These are phyloP conservation scores for Exutisphaerella laricina DNA, from an alignment of 2,329 filamentous ascomycete species.

Conservation along the genomic window DNA sequence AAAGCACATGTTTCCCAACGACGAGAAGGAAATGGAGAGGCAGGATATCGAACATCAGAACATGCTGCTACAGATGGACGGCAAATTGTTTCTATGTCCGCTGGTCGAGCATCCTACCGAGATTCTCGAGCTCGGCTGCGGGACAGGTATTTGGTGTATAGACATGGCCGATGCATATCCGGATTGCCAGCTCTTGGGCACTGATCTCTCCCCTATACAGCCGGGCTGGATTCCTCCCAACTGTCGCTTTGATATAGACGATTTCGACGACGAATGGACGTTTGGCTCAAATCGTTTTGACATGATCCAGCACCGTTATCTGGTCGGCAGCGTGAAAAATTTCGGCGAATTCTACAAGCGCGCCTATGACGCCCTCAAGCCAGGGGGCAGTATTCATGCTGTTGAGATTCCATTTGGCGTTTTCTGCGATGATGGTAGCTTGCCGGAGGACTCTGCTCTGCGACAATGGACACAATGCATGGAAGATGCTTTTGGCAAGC, in stretches of 20 bases:
- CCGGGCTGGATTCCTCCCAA: slow-evolving; percentile 25
- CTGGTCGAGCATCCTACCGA: slow-evolving; percentile 34
- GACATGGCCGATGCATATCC: slow-evolving; percentile 35
- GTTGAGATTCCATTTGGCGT: slow-evolving; percentile 40
- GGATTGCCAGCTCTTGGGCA: slow-evolving; percentile 32
- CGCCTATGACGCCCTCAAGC: slow-evolving; percentile 33
- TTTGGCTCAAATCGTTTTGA: slow-evolving; percentile 37
- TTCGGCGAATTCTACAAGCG: slow-evolving; percentile 26
- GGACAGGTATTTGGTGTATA: slow-evolving; percentile 28
- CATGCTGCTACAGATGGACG: slow-evolving; percentile 27
- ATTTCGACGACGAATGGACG: slow-evolving; percentile 35
- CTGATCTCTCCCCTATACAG: slow-evolving; percentile 29
- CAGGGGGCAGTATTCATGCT: slow-evolving; percentile 41
- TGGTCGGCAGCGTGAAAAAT: slow-evolving; percentile 25
- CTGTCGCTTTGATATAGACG: slow-evolving; percentile 31
- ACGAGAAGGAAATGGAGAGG: slow-evolving; percentile 29
- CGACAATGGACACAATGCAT: slow-evolving; percentile 25
- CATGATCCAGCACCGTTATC: slow-evolving; percentile 40
- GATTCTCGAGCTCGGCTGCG: slow-evolving; percentile 47
- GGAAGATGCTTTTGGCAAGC: slow-evolving; percentile 20
- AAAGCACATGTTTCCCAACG: slow-evolving; percentile 32
- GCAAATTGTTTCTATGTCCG: slow-evolving; percentile 40
- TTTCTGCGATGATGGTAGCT: slow-evolving; percentile 37
- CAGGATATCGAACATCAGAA: slow-evolving; percentile 32
- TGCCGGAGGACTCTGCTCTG: slow-evolving; percentile 26